Evolutionary conservation across 148 eudicot genomes (phyloP), one percentile per base, ranked within the genome.

Genomic region (Cornus suecica): DNA sequence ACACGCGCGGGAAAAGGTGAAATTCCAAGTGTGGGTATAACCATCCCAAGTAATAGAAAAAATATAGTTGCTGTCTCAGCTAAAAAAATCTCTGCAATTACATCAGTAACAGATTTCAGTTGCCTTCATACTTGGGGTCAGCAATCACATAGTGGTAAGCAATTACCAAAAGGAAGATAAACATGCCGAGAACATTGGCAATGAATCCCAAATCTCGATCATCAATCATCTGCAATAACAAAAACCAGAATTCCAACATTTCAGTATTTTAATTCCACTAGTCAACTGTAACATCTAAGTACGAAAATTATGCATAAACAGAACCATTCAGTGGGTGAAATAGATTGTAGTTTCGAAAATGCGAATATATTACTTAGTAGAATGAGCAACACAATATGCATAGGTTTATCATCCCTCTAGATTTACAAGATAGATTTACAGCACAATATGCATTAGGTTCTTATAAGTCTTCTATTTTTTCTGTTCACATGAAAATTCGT

Each of bases 111-210:
- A 37, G 42, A 37, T 30, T 11, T 84, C 77, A 85, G 73, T 82
- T 88, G 71, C 82, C 86, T 84, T 89, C 90, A 73, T 87, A 89
- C 62, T 83, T 91, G 1, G 93, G 92, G 78, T 91, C 92, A 68
- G 88, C 96, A 76, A 87, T 78, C 54, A 86, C 96, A 83, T 86
- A 91, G 75, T 91, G 96, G 71, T 89, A 91, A 75, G 93, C 96
- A 81, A 91, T 91, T 68, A 91, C 91, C 77, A 91, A 72, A 3
- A 82, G 81, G 45, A 91, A 91, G 69, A 89, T 83, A 72, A 83
- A 91, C 16, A 91, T 84, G 67, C 94, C 94, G 6, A 90, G 92
- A 70, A 84, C 86, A 75, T 87, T 87, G 78, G 93, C 96, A n/a
- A 91, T 72, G 74, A 91, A 91, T 11, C 96, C 93, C 72, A 91